phyloP scores from a whole-genome alignment of 163 green algal genomes.

The Scenedesmus sp. region DNA sequence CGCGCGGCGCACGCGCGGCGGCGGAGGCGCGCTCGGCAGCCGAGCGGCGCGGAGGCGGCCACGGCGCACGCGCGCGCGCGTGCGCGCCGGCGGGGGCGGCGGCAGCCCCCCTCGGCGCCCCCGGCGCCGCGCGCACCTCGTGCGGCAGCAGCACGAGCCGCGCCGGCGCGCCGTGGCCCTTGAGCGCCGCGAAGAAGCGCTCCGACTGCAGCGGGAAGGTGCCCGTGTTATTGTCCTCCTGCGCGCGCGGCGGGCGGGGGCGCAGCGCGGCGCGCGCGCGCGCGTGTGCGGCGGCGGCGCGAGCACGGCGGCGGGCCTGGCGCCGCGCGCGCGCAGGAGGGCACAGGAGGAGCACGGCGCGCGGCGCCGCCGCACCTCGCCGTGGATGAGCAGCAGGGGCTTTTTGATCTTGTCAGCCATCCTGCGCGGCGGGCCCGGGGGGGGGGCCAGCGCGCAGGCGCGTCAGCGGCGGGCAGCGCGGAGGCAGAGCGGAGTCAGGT shows the following conservation, averaged over 20 bases:
- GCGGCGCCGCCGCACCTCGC: too few relatives aligned
- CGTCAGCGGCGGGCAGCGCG: too few relatives aligned
- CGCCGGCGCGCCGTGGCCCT: constrained; percentile 83
- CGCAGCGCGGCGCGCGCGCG: not conserved
- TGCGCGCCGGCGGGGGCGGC: too few relatives aligned
- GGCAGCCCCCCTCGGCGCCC: too few relatives aligned
- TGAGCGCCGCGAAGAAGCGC: constrained; percentile 93
- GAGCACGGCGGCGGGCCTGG: not conserved
- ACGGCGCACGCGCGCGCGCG: too few relatives aligned
- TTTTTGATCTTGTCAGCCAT: constrained; percentile 93
- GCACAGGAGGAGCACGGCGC: not conserved
- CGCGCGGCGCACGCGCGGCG: too few relatives aligned
- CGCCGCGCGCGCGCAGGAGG: not conserved
- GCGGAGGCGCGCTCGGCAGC: too few relatives aligned
- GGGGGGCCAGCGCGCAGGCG: too few relatives aligned
- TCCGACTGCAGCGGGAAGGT: constrained; percentile 90
- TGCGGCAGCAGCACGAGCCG: constrained; percentile 87
- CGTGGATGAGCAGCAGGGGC: constrained; percentile 96
- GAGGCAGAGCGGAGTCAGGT: too few relatives aligned
- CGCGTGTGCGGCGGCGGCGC: too few relatives aligned
- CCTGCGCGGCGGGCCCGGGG: not conserved
- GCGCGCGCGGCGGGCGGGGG: constrained; percentile 62
- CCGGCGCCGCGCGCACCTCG: too few relatives aligned
- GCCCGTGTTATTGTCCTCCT: constrained; percentile 96
- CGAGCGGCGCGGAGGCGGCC: too few relatives aligned